Percentiles rank a stretch among this genome's conserved stretches.
These are phyloP conservation scores for Russula ochroleuca DNA, from an alignment of 768 basidiomycete genomes.

Conservation along the genomic window DNA sequence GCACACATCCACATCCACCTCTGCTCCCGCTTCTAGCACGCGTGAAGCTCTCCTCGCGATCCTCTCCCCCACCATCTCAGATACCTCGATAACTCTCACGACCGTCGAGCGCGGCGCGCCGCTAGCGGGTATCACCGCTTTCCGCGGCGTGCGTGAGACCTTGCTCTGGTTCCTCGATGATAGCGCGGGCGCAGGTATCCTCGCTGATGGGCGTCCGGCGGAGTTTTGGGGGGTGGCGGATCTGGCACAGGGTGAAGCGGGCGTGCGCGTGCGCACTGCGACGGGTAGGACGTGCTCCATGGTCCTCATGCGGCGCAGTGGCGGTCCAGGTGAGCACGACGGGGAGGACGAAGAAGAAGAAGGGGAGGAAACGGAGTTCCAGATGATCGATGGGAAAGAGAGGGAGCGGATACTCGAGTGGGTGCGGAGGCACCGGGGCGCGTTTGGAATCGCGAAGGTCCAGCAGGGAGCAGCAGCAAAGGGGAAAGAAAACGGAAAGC, in stretches of 20 bases:
- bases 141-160: conserved; percentile 66
- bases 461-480: neutral
- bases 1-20: conserved; percentile 38
- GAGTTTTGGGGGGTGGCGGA: conserved; percentile 69
- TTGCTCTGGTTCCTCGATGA: conserved; percentile 65
- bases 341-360: conserved; percentile 42
- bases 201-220: conserved; percentile 74
- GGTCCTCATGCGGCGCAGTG: conserved; percentile 41
- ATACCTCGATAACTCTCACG: neutral
- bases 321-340: neutral
- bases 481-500: neutral
- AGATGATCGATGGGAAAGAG: conserved; percentile 68
- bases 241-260: conserved; percentile 45
- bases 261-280: conserved; percentile 50
- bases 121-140: conserved; percentile 63
- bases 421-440: conserved; percentile 52
- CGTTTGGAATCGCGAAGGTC: conserved; percentile 45
- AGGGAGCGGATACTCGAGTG: conserved; percentile 61
- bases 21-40: conserved; percentile 35
- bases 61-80: conserved; percentile 4
- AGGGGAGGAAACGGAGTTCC: conserved; percentile 60
- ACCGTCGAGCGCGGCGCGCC: conserved; percentile 30
- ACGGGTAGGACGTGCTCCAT: conserved; percentile 67
- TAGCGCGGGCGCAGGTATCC: conserved; percentile 43
- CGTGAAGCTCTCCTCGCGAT: conserved; percentile 12